Evolutionary conservation across 2,329 filamentous ascomycete species (phyloP).

Genomic region (Fusarium sp.): DNA sequence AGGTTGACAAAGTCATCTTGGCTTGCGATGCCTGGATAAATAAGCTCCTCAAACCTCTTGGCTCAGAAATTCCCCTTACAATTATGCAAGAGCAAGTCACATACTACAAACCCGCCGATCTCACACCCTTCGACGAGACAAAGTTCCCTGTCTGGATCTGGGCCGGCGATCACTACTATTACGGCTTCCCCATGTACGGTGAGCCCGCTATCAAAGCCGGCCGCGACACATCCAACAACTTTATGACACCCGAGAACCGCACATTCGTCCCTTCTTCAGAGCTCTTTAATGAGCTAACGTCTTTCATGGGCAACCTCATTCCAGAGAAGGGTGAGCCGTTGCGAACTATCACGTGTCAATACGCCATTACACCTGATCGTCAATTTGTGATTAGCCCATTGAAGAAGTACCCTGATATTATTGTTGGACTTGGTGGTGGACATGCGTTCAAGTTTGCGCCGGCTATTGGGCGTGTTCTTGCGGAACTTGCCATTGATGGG

Average conservation of each 20-base stretch:
- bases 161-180: constrained; percentile 18
- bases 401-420: constrained; percentile 26
- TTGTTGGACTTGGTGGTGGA: constrained; percentile 37
- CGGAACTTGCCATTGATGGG: constrained; percentile 45
- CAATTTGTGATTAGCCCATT: constrained; percentile 42
- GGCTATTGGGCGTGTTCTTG: constrained; percentile 43
- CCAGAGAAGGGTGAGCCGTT: constrained; percentile 19
- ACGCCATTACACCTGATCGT: constrained; percentile 42
- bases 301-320: constrained; percentile 24
- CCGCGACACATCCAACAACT: constrained; percentile 30
- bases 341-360: constrained; percentile 46
- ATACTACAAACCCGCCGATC: constrained; percentile 33
- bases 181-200: constrained; percentile 32
- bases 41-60: constrained; percentile 28
- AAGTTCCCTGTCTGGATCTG: constrained; percentile 40
- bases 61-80: constrained; percentile 22
- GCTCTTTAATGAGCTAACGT: constrained; percentile 11
- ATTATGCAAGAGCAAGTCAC: constrained; percentile 44
- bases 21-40: constrained; percentile 36
- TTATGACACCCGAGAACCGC: constrained; percentile 29
- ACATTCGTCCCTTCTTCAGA: constrained; percentile 24
- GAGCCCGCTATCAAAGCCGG: constrained; percentile 38
- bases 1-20: constrained; percentile 28
- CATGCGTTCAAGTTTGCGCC: constrained; percentile 47
- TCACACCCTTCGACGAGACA: not conserved